Evolutionary conservation across 163 green algal species (phyloP).

Genomic region (Scenedesmus sp.): DNA sequence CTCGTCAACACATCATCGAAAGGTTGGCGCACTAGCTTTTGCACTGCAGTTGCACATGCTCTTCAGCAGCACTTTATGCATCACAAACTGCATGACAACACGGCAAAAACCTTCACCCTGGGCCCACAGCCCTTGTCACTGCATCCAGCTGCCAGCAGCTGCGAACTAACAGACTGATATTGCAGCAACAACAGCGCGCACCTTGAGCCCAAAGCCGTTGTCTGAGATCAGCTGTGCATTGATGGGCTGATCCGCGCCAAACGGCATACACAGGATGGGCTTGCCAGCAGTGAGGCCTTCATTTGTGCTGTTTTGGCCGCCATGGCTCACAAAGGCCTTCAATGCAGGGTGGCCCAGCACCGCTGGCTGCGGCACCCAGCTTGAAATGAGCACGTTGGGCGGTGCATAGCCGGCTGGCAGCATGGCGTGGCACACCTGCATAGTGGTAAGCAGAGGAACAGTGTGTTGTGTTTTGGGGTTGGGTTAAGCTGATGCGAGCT

Average conservation of each 20-base stretch:
- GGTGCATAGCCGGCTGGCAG: neutral
- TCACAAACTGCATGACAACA: neutral
- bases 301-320: neutral
- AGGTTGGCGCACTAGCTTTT: neutral
- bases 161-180: neutral
- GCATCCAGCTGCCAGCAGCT: neutral
- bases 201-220: constrained; percentile 12
- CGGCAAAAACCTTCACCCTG: neutral
- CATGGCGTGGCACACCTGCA: neutral
- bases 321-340: constrained; percentile 23
- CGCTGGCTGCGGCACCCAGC: constrained; percentile 10
- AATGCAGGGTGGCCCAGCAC: constrained; percentile 31
- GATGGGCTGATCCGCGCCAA: constrained; percentile 19
- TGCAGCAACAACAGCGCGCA: neutral
- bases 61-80: neutral
- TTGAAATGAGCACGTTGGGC: neutral
- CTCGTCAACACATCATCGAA: neutral
- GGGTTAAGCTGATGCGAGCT: neutral
- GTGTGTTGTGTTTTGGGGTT: neutral
- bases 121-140: neutral
- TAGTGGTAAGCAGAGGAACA: neutral
- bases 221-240: neutral
- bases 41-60: no score
- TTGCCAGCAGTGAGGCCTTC: constrained; percentile 9
- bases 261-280: constrained; percentile 24